Percentiles rank a stretch among this genome's conserved stretches.
These are phyloP conservation scores for Aspergillus phoenicis DNA, from an alignment of 2,329 filamentous ascomycete genomes.

Conservation along the genomic window DNA sequence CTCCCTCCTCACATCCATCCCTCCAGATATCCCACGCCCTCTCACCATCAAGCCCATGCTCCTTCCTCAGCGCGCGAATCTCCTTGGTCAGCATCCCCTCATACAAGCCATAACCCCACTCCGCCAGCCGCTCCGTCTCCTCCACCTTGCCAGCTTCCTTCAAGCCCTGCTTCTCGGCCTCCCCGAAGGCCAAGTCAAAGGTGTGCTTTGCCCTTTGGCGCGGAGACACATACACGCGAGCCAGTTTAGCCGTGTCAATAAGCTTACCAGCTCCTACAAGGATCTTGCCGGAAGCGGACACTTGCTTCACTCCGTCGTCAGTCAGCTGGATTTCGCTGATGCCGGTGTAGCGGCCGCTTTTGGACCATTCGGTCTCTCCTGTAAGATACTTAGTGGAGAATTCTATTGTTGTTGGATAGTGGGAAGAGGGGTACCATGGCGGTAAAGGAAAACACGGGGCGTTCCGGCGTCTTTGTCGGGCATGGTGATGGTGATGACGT, in stretches of 20 bases:
- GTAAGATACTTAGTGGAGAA: neutral
- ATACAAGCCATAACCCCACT: slow-evolving; percentile 67
- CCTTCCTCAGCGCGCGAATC: slow-evolving; percentile 52
- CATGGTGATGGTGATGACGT: slow-evolving; percentile 26
- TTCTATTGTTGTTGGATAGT: neutral
- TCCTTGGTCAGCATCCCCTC: slow-evolving; percentile 59
- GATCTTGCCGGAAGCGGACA: slow-evolving; percentile 46
- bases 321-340: slow-evolving; percentile 59
- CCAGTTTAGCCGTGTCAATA: slow-evolving; percentile 54
- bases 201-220: slow-evolving; percentile 53
- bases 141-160: slow-evolving; percentile 41
- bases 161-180: slow-evolving; percentile 27
- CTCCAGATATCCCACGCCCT: slow-evolving; percentile 60
- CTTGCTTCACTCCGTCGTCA: slow-evolving; percentile 46
- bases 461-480: slow-evolving; percentile 42
- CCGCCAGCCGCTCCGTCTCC: slow-evolving; percentile 55
- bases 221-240: slow-evolving; percentile 55
- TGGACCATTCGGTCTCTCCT: slow-evolving; percentile 17
- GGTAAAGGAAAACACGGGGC: slow-evolving; percentile 39
- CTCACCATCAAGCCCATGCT: slow-evolving; percentile 53
- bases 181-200: slow-evolving; percentile 49
- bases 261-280: slow-evolving; percentile 56
- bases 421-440: slow-evolving; percentile 35
- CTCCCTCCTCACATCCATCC: slow-evolving; percentile 61
- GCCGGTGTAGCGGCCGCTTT: slow-evolving; percentile 58